phyloP scores from a whole-genome alignment of 2,329 filamentous ascomycete species.

The Pyrenochaeta sp. region DNA sequence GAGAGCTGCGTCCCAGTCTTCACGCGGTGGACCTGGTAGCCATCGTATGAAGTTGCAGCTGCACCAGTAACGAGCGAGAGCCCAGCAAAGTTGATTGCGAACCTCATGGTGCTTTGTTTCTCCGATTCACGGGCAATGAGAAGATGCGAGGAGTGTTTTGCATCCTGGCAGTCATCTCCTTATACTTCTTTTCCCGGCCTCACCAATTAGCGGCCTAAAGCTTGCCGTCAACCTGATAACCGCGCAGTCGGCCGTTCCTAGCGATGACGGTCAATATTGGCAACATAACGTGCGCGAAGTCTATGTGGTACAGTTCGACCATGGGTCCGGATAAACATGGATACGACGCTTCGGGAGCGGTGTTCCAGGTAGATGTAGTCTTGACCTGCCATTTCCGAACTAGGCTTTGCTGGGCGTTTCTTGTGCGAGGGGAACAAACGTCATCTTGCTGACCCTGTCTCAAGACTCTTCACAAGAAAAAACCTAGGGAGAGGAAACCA shows the following conservation, averaged over 20 bases:
- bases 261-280: constrained; percentile 9
- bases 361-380: constrained; percentile 14
- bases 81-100: constrained; percentile 19
- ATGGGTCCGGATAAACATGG: constrained; percentile 13
- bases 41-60: constrained; percentile 47
- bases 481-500: background rate
- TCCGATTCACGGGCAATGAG: background rate
- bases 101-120: constrained; percentile 20
- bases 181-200: constrained; percentile 9
- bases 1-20: constrained; percentile 44
- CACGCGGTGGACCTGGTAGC: constrained; percentile 53
- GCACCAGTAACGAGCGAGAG: constrained; percentile 25
- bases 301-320: constrained; percentile 9
- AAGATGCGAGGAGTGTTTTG: background rate
- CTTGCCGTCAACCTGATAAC: constrained; percentile 5
- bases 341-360: constrained; percentile 10
- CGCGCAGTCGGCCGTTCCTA: background rate
- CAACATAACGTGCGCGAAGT: constrained; percentile 11
- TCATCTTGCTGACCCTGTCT: constrained; percentile 14
- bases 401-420: constrained; percentile 32
- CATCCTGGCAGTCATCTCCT: background rate
- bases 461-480: background rate
- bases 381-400: constrained; percentile 32
- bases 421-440: constrained; percentile 24
- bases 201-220: background rate